Percentiles rank a stretch among this genome's conserved stretches.
Evolutionary conservation across 2,329 filamentous ascomycete genomes (phyloP).

Genomic region (Paraphaeosphaeria sporulosa): DNA sequence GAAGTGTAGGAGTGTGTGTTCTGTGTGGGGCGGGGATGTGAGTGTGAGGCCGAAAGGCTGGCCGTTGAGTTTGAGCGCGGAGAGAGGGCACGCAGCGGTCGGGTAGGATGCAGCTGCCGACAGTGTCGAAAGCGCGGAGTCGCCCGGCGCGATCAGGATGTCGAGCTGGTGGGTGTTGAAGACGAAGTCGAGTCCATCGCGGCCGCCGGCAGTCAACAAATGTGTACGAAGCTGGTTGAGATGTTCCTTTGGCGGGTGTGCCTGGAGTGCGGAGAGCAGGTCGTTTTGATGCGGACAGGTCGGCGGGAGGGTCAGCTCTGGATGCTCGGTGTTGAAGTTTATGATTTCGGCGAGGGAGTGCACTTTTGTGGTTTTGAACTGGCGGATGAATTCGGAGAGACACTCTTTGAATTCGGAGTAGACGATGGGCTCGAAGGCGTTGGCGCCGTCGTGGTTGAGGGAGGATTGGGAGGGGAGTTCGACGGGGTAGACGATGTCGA

Average conservation of each 20-base stretch:
- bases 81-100: constrained; percentile 44
- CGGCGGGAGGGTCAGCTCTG: constrained; percentile 43
- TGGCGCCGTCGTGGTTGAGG: constrained; percentile 41
- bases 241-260: constrained; percentile 31
- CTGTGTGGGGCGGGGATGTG: constrained; percentile 41
- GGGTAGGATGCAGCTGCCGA: constrained; percentile 47
- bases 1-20: constrained; percentile 45
- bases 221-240: constrained; percentile 36
- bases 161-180: constrained; percentile 40
- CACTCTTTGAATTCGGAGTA: constrained; percentile 47
- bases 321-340: constrained; percentile 48
- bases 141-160: constrained; percentile 44
- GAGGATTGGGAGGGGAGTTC: constrained; percentile 40
- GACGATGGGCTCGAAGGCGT: constrained; percentile 47
- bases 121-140: constrained; percentile 45
- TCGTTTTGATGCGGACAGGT: constrained; percentile 46
- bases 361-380: constrained; percentile 46
- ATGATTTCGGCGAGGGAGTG: constrained; percentile 48
- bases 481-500: constrained; percentile 45
- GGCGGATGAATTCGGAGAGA: constrained; percentile 42
- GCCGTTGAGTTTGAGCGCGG: constrained; percentile 45
- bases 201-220: constrained; percentile 38
- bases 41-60: constrained; percentile 47
- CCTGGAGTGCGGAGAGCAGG: constrained; percentile 42
- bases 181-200: constrained; percentile 43